Evolutionary conservation across 345 rosid genomes (phyloP).

Genomic region (Brassica carinata): DNA sequence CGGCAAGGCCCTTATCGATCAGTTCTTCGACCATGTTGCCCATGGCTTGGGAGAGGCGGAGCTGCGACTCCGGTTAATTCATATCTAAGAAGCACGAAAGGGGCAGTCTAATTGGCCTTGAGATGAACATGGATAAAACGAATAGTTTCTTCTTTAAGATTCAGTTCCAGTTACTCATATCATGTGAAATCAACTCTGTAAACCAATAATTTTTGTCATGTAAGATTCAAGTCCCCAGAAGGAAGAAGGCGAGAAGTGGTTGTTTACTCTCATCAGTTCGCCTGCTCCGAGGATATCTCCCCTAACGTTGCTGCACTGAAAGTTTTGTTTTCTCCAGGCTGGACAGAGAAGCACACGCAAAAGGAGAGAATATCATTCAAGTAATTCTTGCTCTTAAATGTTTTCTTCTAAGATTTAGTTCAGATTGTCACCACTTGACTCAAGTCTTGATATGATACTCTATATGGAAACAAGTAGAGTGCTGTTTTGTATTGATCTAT

Average conservation of each 20-base stretch:
- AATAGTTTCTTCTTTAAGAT: too few species aligned
- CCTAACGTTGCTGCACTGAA: slow-evolving; percentile 72
- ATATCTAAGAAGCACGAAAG: too few species aligned
- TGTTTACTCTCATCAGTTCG: slow-evolving; percentile 54
- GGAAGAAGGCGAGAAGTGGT: slow-evolving; percentile 48
- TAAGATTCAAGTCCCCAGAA: neutral
- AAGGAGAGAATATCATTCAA: slow-evolving; percentile 88
- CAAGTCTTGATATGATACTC: neutral
- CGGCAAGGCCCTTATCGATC: too few species aligned
- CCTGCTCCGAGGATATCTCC: slow-evolving; percentile 76
- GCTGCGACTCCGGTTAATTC: too few species aligned
- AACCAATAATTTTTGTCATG: too few species aligned
- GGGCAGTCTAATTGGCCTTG: too few species aligned
- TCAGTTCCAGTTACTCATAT: too few species aligned
- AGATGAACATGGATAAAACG: too few species aligned
- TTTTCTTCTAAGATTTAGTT: neutral
- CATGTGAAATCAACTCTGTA: too few species aligned
- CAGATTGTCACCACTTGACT: neutral
- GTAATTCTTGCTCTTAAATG: slow-evolving; percentile 35
- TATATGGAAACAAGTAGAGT: neutral
- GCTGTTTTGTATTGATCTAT: neutral
- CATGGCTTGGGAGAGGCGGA: too few species aligned
- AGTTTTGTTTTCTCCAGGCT: slow-evolving; percentile 60
- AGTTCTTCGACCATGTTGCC: too few species aligned
- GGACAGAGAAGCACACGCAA: slow-evolving; percentile 41